Evolutionary conservation across 352 stramenopile species (phyloP), one percentile per base, ranked within the genome.

Genomic region (Pilasporangium apinafurcum): DNA sequence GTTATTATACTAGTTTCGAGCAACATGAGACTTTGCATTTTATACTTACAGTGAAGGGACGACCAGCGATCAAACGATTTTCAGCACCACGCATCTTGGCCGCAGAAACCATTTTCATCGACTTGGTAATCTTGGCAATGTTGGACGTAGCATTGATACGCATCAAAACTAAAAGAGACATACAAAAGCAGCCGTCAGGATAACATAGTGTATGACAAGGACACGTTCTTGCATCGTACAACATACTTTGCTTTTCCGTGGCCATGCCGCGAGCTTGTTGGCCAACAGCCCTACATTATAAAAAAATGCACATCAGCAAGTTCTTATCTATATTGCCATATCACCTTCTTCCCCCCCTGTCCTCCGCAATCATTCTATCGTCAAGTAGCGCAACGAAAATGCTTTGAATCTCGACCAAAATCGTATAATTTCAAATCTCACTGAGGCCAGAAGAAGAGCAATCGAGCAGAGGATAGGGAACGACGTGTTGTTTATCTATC

Each of bases 41-140:
- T n/a, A 16, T 28, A 47, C 58, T 26, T 61, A 69, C 60, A 30
- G 70, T 68, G 56, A 97, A 97, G 22, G 91, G 83, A 16, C 84
- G 72, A 24, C 80, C 91, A 8, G 67, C 68, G 37, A 63, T 73
- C 51, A 98, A 78, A 39, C 86, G 76, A 48, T 89, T 81, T 60
- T 99, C 94, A 48, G 98, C 96, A 50, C 96, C 96, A 65, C 97
- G 96, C 58, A 99, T 94, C 83, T 99, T 99, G 49, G 96, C 95
- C 34, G 97, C 96, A 48, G 95, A 98, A 68, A 99, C 97, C 96
- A 99, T 99, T 77, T 99, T 99, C 96, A 99, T 99, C 43, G 96
- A 99, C 72, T 96, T 96, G 38, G 97, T 99, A 78, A 99, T 99
- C 84, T 99, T 99, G 58, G 92, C 83, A 51, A 99, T 99, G 85